Conservation (phyloP, 768 basidiomycete genomes). For the Pleurotus citrinopileatus region DNA sequence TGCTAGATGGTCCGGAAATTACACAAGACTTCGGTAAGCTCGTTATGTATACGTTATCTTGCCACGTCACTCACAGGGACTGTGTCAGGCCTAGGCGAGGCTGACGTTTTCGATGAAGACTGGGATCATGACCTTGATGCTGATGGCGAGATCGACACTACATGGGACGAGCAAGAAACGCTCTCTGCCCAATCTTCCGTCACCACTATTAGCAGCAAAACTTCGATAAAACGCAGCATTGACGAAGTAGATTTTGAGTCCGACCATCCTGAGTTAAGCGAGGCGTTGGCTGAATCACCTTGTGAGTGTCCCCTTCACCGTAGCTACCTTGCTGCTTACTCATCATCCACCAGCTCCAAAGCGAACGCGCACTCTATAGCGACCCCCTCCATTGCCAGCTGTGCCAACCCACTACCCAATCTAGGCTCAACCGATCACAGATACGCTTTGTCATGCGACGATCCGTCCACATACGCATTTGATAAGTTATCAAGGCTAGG, state of each 20-base stretch:
- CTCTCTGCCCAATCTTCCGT: conserved; percentile 50
- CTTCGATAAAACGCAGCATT: conserved; percentile 48
- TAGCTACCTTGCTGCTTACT: neutral
- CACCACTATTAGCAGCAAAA: conserved; percentile 56
- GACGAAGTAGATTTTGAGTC: conserved; percentile 32
- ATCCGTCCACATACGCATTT: conserved; percentile 1
- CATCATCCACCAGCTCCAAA: conserved; percentile 33
- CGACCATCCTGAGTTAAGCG: conserved; percentile 28
- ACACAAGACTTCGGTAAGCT: conserved; percentile 23
- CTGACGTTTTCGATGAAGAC: conserved; percentile 22
- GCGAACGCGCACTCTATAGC: conserved; percentile 11
- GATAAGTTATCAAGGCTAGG: conserved; percentile 14
- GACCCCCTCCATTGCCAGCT: neutral
- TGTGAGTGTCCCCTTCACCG: conserved; percentile 27
- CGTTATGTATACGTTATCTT: no score
- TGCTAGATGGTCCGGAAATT: conserved; percentile 17
- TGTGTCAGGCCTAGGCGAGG: conserved; percentile 13
- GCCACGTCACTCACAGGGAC: no score
- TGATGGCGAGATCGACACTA: conserved; percentile 43
- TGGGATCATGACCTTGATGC: conserved; percentile 40
- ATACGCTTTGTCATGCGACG: neutral
- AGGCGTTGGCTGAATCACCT: conserved; percentile 36
- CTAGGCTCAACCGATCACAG: no score
- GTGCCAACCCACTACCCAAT: no score
- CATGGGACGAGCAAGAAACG: conserved; percentile 47